Conservation (phyloP, 1,139 yeast species). For the Pichia sp. region DNA sequence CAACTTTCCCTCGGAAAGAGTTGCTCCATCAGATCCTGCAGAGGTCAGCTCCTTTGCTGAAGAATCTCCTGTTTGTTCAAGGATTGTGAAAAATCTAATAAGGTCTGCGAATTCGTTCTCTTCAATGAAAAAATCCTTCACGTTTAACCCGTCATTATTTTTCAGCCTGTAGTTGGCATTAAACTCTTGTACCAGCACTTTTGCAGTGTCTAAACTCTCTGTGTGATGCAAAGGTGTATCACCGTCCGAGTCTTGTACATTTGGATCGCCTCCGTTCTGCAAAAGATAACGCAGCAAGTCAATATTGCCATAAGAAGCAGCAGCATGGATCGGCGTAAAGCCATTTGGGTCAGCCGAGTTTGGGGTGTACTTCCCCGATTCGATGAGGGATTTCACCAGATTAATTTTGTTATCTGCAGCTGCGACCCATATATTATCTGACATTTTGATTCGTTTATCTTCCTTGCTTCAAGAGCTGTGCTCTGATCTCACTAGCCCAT, state of each 20-base stretch:
- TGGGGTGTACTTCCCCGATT: conserved; percentile 51
- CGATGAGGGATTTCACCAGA: conserved; percentile 53
- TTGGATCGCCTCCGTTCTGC: conserved; percentile 65
- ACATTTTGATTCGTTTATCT: conserved; percentile 1
- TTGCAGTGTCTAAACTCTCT: conserved; percentile 67
- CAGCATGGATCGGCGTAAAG: conserved; percentile 94
- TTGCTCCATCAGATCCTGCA: not conserved
- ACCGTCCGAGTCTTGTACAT: conserved; percentile 81
- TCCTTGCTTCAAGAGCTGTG: not conserved
- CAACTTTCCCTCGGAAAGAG: conserved; percentile 27
- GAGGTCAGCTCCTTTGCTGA: not conserved
- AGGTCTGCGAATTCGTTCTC: conserved; percentile 85
- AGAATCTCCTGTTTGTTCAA: conserved; percentile 17
- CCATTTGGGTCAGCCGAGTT: conserved; percentile 87
- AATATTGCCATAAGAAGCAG: conserved; percentile 84
- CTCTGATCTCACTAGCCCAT: not conserved
- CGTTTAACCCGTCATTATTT: conserved; percentile 70
- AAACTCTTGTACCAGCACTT: conserved; percentile 56
- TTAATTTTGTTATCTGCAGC: conserved; percentile 77
- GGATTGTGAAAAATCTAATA: conserved; percentile 47
- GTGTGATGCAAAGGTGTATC: conserved; percentile 94
- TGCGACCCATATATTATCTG: conserved; percentile 81
- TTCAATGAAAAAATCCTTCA: conserved; percentile 64
- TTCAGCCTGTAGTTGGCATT: conserved; percentile 60
- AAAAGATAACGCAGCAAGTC: conserved; percentile 62